Evolutionary conservation across 345 rosid species (phyloP), one percentile per base, ranked within the genome.

Genomic region (Abelmoschus esculentus): DNA sequence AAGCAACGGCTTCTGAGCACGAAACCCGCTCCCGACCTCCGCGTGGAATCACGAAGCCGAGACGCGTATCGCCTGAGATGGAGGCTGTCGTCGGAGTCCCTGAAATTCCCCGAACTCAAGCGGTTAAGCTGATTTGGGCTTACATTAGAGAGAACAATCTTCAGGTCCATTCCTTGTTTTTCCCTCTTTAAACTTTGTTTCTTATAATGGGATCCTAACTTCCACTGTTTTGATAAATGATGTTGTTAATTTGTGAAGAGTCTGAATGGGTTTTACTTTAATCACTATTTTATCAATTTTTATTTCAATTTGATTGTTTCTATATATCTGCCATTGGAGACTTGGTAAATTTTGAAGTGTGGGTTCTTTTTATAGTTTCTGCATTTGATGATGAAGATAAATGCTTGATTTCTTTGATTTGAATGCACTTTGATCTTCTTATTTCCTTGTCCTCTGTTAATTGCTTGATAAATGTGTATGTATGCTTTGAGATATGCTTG

Each of bases 21-120:
- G 73, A 82, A 50, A 56, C 85, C 2, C 88, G 86, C 15, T 75
- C 81, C 78, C 80, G 88, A 14, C 80, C 79, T 72, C 95, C 88
- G 5, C 91, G 95, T 14, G 99, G 99, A 10, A 87, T 91, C 74
- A 88, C 72, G 96, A 87, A 74, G 77, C 99, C 97, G 2, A 90
- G 90, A 32, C 97, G 72, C 10, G 96, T 91, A 31, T 77, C 97
- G 14, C 92, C 90, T 2, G 97, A 88, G 81, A 90, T 95, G 97
- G 87, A 89, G 56, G 96, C 87, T 34, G 44, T 91, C 2, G 93
- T 91, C 2, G 99, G 98, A 7, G 89, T 78, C 17, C 74, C 96
- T 5, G 99, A 83, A 67, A 89, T 95, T 47, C 77, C 99, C 63
- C 97, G 99, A 32, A 91, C 99, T 2, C 90, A 95, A 72, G 96